phyloP scores from a whole-genome alignment of 768 basidiomycete species.

The Leccinum subtestaceum region DNA sequence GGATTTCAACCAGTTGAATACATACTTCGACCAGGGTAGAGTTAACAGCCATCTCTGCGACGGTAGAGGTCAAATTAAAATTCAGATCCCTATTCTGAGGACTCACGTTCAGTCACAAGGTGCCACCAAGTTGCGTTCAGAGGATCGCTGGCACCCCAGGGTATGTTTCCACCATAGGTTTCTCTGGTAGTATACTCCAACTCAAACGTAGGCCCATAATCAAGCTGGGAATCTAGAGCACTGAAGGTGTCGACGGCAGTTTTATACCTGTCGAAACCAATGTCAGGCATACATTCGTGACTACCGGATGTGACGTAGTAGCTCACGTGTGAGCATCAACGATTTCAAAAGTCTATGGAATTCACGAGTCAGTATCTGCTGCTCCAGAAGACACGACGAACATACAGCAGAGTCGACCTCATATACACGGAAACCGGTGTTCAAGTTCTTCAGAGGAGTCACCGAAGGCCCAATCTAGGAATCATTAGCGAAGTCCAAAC shows the following conservation, averaged over 20 bases:
- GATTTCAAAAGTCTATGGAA: conserved; percentile 68
- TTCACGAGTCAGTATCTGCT: conserved; percentile 2
- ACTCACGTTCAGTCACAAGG: conserved; percentile 66
- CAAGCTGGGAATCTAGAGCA: conserved; percentile 53
- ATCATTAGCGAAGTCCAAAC: conserved; percentile 8
- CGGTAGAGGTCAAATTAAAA: not conserved
- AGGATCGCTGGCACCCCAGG: conserved; percentile 63
- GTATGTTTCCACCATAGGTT: conserved; percentile 54
- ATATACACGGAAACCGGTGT: conserved; percentile 63
- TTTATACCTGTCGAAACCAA: conserved; percentile 48
- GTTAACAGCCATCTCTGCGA: conserved; percentile 56
- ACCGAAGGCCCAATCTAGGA: conserved; percentile 64
- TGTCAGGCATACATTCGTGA: not conserved
- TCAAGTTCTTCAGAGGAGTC: conserved; percentile 67
- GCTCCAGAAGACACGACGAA: not conserved
- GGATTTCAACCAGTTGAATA: conserved; percentile 1
- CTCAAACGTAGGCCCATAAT: conserved; percentile 57
- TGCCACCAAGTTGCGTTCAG: conserved; percentile 87
- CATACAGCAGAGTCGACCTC: conserved; percentile 55
- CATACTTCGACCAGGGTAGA: conserved; percentile 56
- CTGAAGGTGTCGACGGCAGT: conserved; percentile 59
- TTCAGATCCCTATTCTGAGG: not conserved
- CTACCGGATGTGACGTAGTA: not conserved
- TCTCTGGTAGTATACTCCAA: conserved; percentile 70
- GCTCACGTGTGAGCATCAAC: conserved; percentile 75